Evolutionary conservation across 108 stramenopile species (phyloP).

Genomic region (Licmophora abbreviata): DNA sequence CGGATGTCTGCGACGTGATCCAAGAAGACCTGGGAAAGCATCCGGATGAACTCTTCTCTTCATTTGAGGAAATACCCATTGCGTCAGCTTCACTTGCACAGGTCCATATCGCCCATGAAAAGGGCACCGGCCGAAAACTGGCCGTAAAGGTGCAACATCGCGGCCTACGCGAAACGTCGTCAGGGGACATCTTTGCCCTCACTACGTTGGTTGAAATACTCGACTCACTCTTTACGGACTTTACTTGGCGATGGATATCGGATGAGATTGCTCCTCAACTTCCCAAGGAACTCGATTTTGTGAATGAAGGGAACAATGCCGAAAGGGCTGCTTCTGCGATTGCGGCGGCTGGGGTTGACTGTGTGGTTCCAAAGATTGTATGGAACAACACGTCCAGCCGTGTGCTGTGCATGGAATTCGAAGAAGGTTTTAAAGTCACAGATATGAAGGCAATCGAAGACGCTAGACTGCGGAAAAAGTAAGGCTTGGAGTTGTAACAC

Average conservation of each 20-base stretch:
- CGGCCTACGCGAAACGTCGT: conserved; percentile 77
- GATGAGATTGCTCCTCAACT: conserved; percentile 90
- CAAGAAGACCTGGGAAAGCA: conserved; percentile 65
- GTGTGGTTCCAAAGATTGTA: conserved; percentile 69
- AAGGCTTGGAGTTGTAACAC: too few relatives aligned
- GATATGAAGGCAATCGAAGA: conserved; percentile 58
- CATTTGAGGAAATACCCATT: conserved; percentile 75
- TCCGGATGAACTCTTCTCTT: conserved; percentile 72
- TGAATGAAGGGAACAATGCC: conserved; percentile 81
- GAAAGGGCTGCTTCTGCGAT: conserved; percentile 51
- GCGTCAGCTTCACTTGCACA: conserved; percentile 93
- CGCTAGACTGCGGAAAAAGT: conserved; percentile 39
- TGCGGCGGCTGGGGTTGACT: conserved; percentile 38
- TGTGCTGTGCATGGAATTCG: conserved; percentile 92
- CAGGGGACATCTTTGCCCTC: conserved; percentile 80
- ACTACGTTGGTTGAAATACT: conserved; percentile 54
- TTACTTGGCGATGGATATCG: conserved; percentile 91
- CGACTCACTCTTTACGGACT: conserved; percentile 73
- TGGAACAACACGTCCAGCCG: conserved; percentile 58
- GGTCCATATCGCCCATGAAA: conserved; percentile 72
- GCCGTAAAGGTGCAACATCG: conserved; percentile 92
- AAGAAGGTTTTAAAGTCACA: conserved; percentile 85
- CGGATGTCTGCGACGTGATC: conserved; percentile 49
- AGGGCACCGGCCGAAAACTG: conserved; percentile 56
- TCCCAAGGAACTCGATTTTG: conserved; percentile 89